phyloP scores from a whole-genome alignment of 108 stramenopile genomes.

The Nitzschia sp. region DNA sequence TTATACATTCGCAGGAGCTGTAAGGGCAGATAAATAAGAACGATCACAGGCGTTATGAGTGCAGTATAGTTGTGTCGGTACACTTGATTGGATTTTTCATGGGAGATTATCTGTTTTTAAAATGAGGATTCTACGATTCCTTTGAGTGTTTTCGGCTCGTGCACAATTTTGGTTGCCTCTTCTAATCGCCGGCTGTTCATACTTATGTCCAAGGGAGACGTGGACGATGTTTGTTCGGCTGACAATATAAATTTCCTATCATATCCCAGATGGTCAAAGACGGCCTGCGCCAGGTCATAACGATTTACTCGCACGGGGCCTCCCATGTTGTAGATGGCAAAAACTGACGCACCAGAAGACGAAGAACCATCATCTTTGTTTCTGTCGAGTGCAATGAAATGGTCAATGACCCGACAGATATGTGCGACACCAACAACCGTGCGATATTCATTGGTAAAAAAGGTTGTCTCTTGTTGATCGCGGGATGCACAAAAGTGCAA shows the following conservation, averaged over 20 bases:
- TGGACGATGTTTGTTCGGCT: conserved; percentile 32
- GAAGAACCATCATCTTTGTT: not conserved
- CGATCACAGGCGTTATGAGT: too few species aligned
- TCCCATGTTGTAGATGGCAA: conserved; percentile 71
- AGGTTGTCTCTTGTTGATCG: conserved; percentile 32
- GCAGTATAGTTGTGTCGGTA: too few species aligned
- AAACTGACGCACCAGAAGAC: too few species aligned
- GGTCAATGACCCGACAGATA: conserved; percentile 41
- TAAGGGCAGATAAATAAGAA: too few species aligned
- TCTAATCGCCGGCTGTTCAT: conserved; percentile 52
- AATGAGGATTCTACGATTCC: conserved; percentile 6
- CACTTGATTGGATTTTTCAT: too few species aligned
- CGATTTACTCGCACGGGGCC: conserved; percentile 65
- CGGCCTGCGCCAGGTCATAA: conserved; percentile 60
- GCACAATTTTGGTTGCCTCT: not conserved
- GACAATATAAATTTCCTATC: conserved; percentile 21
- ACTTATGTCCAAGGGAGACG: conserved; percentile 63
- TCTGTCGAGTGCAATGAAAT: conserved; percentile 25
- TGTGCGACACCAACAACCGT: conserved; percentile 50
- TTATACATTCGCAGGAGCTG: not conserved
- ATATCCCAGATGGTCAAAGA: conserved; percentile 54
- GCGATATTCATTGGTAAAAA: conserved; percentile 70
- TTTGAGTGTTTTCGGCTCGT: conserved; percentile 9
- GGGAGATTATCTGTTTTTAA: not conserved
- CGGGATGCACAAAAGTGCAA: conserved; percentile 64